Conservation (phyloP, 2,329 filamentous ascomycete species). For the Cladosporium sphaerospermum region DNA sequence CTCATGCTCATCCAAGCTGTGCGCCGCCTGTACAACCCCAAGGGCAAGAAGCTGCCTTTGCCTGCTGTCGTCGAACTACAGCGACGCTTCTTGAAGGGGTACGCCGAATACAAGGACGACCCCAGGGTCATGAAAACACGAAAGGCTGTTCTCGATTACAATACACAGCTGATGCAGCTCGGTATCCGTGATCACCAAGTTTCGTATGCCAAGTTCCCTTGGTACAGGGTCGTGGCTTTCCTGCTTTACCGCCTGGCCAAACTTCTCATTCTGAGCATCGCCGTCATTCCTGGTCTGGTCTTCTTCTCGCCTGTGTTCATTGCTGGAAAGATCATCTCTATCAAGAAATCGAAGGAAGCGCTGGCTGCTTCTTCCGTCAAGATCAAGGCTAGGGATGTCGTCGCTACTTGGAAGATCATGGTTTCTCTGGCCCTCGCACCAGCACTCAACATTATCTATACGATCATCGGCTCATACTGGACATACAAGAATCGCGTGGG, state of each 20-base stretch:
- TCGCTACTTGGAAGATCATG: slow-evolving; percentile 89
- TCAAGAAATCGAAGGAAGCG: slow-evolving; percentile 74
- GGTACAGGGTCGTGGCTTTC: slow-evolving; percentile 66
- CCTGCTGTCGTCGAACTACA: slow-evolving; percentile 93
- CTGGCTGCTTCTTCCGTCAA: slow-evolving; percentile 83
- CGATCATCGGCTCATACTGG: slow-evolving; percentile 65
- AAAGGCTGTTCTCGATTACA: slow-evolving; percentile 74
- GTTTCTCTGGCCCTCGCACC: slow-evolving; percentile 81
- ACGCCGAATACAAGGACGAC: slow-evolving; percentile 87
- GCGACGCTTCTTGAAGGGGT: slow-evolving; percentile 81
- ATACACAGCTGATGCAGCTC: slow-evolving; percentile 75
- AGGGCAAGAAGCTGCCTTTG: slow-evolving; percentile 85
- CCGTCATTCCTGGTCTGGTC: slow-evolving; percentile 76
- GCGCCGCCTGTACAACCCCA: slow-evolving; percentile 85
- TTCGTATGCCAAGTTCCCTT: slow-evolving; percentile 79
- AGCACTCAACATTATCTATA: slow-evolving; percentile 76
- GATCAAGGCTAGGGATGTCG: slow-evolving; percentile 79
- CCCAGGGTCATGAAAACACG: slow-evolving; percentile 71
- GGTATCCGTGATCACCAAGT: slow-evolving; percentile 92
- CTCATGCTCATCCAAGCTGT: slow-evolving; percentile 75
- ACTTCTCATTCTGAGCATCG: slow-evolving; percentile 67
- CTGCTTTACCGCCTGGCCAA: slow-evolving; percentile 77
- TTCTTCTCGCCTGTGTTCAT: slow-evolving; percentile 87
- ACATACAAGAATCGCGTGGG: slow-evolving; percentile 75
- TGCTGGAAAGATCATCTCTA: slow-evolving; percentile 73